Evolutionary conservation across 768 basidiomycete species (phyloP).

Genomic region (Exidia glandulosa): DNA sequence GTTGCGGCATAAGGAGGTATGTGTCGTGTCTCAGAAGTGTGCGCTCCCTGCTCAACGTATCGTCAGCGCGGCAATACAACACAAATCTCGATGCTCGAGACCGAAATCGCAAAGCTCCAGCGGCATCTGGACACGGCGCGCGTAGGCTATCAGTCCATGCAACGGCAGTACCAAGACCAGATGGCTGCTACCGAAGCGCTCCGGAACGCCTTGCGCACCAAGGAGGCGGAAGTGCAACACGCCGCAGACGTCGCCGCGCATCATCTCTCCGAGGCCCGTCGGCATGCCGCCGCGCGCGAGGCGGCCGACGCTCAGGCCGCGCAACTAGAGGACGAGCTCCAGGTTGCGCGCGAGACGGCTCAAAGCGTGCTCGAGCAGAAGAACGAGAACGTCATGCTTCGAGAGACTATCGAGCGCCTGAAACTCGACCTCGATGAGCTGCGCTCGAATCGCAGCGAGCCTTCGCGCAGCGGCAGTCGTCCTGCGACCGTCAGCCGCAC

Average conservation of each 20-base stretch:
- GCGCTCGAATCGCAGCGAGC: slow-evolving; percentile 33
- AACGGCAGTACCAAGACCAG: slow-evolving; percentile 85
- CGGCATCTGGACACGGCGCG: slow-evolving; percentile 66
- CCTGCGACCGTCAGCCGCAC: slow-evolving; percentile 51
- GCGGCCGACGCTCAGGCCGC: slow-evolving; percentile 61
- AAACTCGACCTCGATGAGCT: slow-evolving; percentile 91
- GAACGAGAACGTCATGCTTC: slow-evolving; percentile 83
- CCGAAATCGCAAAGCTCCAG: slow-evolving; percentile 66
- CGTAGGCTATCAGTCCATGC: slow-evolving; percentile 60
- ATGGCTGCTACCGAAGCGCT: slow-evolving; percentile 72
- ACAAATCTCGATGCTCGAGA: slow-evolving; percentile 62
- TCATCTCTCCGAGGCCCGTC: slow-evolving; percentile 53
- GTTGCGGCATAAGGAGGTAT: slow-evolving; percentile 72
- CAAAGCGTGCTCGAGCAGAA: slow-evolving; percentile 81
- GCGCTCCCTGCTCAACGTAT: background rate
- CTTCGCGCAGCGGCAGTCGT: background rate
- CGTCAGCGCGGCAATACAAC: slow-evolving; percentile 48
- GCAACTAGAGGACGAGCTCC: slow-evolving; percentile 60
- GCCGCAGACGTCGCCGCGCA: slow-evolving; percentile 47
- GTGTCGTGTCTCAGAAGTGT: slow-evolving; percentile 7
- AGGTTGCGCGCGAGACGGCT: slow-evolving; percentile 57
- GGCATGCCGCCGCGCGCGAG: slow-evolving; percentile 58
- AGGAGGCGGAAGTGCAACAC: slow-evolving; percentile 62
- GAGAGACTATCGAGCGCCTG: slow-evolving; percentile 94
- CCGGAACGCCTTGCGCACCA: slow-evolving; percentile 58